Evolutionary conservation across 1,139 yeast species (phyloP), one percentile per base, ranked within the genome.

Genomic region (Diutina neorugosa): DNA sequence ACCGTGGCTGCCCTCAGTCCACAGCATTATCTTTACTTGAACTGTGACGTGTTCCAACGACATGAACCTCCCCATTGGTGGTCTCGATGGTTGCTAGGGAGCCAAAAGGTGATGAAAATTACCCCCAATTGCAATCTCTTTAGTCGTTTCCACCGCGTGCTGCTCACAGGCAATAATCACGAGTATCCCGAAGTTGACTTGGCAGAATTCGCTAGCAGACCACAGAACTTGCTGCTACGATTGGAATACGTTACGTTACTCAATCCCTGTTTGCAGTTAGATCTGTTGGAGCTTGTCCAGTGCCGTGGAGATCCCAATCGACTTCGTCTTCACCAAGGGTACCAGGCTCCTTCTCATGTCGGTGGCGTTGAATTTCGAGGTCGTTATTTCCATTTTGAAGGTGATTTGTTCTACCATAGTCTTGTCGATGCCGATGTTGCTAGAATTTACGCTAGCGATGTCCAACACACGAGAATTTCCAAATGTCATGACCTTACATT

Each of bases 281-380:
- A 12, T 44, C 31, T 21, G 19, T 14, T 44, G 9, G 14, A 12
- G 18, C 23, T 44, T 14, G 11, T 21, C 12, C 19, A 21, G 9
- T 44, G 48, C 23, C 48, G 48, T 6, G 48, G 48, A 8, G 48
- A 44, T n/a, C 48, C 48, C 19, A 14, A 8, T 21, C 48, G 48
- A 2, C 34, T 44, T n/a, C 34, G 25, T 14, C 23, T 44, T 11
- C 48, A 44, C 19, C 31, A 44, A 23, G 48, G 48, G 48, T 44
- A 44, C 34, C 48, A 44, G 19, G 48, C 48, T 6, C 34, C 48
- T 6, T 21, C 27, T 12, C 48, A 44, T n/a, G 23, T 44, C n/a
- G 48, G 48, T 11, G 48, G 48, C 12, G 16, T 44, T 3, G 19
- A 21, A 6, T 44, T 23, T 16, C 5, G n/a, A 12, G 48, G 48